Conservation (phyloP, 163 green algal genomes). For the Scenedesmus sp. region DNA sequence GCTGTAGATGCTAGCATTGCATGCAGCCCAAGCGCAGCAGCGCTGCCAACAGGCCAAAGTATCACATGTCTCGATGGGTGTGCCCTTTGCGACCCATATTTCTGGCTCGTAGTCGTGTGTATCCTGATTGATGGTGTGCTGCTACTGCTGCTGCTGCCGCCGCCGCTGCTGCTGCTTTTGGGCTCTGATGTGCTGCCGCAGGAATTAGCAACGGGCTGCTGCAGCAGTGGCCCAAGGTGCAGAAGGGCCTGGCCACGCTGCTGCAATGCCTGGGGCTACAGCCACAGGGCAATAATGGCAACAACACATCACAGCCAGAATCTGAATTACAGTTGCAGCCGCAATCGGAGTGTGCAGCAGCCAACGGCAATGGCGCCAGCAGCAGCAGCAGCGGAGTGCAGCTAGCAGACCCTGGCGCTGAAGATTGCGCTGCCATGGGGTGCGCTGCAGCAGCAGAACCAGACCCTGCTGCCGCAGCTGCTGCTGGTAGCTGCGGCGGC, state of each 20-base stretch:
- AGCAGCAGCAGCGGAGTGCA: conserved; percentile 5
- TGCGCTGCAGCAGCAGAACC: not conserved
- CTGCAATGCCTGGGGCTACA: not conserved
- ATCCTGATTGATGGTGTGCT: too few relatives aligned
- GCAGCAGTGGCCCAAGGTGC: conserved; percentile 63
- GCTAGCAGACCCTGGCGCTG: not conserved
- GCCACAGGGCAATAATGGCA: not conserved
- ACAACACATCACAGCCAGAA: not conserved
- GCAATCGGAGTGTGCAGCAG: not conserved
- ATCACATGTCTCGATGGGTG: too few relatives aligned
- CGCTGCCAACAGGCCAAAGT: too few relatives aligned
- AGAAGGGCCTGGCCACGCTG: conserved; percentile 40
- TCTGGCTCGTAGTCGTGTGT: too few relatives aligned
- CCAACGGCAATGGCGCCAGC: not conserved
- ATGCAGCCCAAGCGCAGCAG: too few relatives aligned
- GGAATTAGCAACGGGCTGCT: conserved; percentile 65
- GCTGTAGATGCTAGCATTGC: too few relatives aligned
- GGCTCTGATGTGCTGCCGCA: not conserved
- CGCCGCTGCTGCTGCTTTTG: not conserved
- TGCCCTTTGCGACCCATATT: too few relatives aligned
- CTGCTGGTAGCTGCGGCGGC: not conserved
- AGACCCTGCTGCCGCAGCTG: not conserved
- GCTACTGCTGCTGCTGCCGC: not conserved
- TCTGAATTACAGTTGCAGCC: not conserved
- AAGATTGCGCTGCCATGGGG: not conserved